Conservation (phyloP, 306 rosid genomes). For the Crotalaria pallida region DNA sequence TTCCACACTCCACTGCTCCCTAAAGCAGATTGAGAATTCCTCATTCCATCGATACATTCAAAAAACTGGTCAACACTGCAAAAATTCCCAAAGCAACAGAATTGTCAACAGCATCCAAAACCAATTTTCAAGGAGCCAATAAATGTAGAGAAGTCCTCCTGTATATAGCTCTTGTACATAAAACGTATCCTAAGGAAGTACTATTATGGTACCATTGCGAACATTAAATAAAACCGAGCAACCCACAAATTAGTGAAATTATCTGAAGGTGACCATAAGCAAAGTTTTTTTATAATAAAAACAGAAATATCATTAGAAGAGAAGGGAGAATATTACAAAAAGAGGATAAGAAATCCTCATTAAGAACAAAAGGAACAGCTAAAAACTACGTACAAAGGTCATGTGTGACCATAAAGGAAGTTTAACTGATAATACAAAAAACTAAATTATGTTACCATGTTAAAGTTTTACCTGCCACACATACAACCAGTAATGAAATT, state of each 20-base stretch:
- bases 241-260: not conserved
- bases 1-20: conserved; percentile 97
- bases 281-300: too few relatives aligned
- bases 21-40: conserved; percentile 79
- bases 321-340: too few relatives aligned
- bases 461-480: not conserved
- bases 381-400: too few relatives aligned
- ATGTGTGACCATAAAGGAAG: not conserved
- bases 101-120: conserved; percentile 13
- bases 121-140: conserved; percentile 6
- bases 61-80: conserved; percentile 97
- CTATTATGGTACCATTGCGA: conserved; percentile 1
- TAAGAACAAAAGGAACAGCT: too few relatives aligned
- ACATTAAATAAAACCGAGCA: conserved; percentile 2
- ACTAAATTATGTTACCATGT: not conserved
- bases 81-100: conserved; percentile 28
- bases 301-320: too few relatives aligned
- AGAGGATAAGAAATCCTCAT: too few relatives aligned
- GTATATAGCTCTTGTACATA: conserved; percentile 9
- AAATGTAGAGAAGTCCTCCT: not conserved
- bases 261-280: not conserved
- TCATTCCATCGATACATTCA: conserved; percentile 95
- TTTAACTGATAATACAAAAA: not conserved
- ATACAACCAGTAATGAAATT: not conserved
- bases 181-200: conserved; percentile 8